phyloP scores from a whole-genome alignment of 306 rosid genomes.

The Ormosia emarginata region DNA sequence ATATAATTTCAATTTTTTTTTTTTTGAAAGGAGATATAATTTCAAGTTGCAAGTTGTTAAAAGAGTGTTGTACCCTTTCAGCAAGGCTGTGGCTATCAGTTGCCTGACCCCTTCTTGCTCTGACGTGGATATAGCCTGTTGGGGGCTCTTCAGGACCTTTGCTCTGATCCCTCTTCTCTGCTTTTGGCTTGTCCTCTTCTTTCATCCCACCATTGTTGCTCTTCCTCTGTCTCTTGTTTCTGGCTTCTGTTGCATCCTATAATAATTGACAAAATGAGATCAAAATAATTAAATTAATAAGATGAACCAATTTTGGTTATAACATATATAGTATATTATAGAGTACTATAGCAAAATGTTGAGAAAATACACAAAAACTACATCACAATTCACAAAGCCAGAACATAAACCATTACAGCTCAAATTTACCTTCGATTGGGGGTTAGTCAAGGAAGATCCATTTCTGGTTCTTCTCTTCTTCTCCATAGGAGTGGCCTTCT shows the following conservation, averaged over 20 bases:
- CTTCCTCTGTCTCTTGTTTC: constrained; percentile 61
- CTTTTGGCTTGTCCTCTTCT: constrained; percentile 39
- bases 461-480: constrained; percentile 50
- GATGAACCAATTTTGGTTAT: not conserved
- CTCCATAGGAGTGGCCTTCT: constrained; percentile 31
- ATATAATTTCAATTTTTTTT: not conserved
- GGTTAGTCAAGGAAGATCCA: constrained; percentile 30
- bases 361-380: not conserved
- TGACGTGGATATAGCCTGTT: constrained; percentile 79
- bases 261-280: not conserved
- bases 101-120: constrained; percentile 97
- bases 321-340: not conserved
- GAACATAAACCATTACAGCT: not conserved
- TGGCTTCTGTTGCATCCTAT: constrained; percentile 33
- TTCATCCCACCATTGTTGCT: constrained; percentile 30
- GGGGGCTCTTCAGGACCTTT: constrained; percentile 58
- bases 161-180: constrained; percentile 38
- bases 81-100: constrained; percentile 99
- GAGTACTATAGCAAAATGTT: not conserved
- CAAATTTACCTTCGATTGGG: constrained; percentile 46
- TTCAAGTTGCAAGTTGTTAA: constrained; percentile 12
- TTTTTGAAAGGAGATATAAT: not conserved
- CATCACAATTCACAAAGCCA: not conserved
- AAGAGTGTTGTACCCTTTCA: constrained; percentile 64
- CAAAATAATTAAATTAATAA: not conserved